A percentile compares a stretch with the other conserved stretches of the same genome.
Evolutionary conservation across 768 basidiomycete genomes (phyloP).

Genomic region (Rhizopogon sp.): DNA sequence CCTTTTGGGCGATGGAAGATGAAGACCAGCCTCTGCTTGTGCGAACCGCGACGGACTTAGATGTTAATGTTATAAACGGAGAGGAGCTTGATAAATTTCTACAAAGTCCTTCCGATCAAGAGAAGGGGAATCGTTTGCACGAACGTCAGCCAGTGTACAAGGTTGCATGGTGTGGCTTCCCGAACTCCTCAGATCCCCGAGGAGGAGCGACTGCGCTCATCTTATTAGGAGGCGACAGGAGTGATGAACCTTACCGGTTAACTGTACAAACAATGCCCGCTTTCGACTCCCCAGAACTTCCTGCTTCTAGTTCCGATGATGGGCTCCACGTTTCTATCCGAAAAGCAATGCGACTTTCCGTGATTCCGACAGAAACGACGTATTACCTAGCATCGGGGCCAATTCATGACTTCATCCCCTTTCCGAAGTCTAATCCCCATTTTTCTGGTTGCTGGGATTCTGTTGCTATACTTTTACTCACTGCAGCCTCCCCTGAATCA

Average conservation of each 20-base stretch:
- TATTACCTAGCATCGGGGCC: conserved; percentile 56
- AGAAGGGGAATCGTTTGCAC: conserved; percentile 8
- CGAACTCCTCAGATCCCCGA: conserved; percentile 57
- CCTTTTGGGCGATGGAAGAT: conserved; percentile 81
- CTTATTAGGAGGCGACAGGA: conserved; percentile 71
- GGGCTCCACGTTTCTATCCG: conserved; percentile 40
- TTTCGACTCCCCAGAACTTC: conserved; percentile 49
- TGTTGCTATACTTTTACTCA: conserved; percentile 56
- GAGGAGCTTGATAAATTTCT: conserved; percentile 37
- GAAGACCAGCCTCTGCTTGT: conserved; percentile 72
- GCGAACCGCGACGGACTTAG: conserved; percentile 55
- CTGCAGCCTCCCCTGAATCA: conserved; percentile 42
- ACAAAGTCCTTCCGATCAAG: conserved; percentile 16
- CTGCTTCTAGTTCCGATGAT: conserved; percentile 21
- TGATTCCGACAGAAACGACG: conserved; percentile 42
- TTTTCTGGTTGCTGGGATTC: conserved; percentile 66
- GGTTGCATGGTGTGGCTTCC: conserved; percentile 77
- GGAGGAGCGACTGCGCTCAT: conserved; percentile 71
- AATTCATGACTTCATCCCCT: conserved; percentile 73
- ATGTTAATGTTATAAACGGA: conserved; percentile 53
- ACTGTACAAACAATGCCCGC: conserved; percentile 66
- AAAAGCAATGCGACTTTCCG: conserved; percentile 59
- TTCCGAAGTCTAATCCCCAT: conserved; percentile 70
- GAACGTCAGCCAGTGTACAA: conserved; percentile 79
- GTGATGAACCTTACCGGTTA: conserved; percentile 52